Conservation (phyloP, 2,329 filamentous ascomycete species). For the Fusarium buxicola region DNA sequence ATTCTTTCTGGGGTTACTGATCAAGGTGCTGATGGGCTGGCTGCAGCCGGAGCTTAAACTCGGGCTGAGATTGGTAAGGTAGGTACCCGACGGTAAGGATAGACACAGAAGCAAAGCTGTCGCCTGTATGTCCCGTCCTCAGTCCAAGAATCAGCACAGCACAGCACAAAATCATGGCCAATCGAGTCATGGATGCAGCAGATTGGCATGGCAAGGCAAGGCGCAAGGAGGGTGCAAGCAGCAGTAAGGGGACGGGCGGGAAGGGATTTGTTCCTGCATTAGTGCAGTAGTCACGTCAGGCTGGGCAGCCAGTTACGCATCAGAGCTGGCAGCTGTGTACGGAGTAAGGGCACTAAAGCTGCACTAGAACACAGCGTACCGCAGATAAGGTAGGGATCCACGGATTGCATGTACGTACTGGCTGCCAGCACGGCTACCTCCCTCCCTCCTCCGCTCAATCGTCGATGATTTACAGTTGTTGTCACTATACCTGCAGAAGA, state of each 20-base stretch:
- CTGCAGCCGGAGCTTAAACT: background rate
- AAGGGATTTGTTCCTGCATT: constrained; percentile 46
- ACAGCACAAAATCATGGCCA: background rate
- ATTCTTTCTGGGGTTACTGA: background rate
- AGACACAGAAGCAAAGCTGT: background rate
- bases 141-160: background rate
- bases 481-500: background rate
- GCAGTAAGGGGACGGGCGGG: constrained; percentile 28
- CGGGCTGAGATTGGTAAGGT: no score
- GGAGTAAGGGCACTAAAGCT: constrained; percentile 2
- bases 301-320: constrained; percentile 17
- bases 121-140: no score
- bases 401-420: no score
- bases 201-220: no score
- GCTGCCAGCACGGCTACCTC: no score
- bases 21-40: background rate
- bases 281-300: constrained; percentile 38
- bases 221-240: background rate
- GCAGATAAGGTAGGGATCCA: no score
- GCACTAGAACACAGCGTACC: background rate
- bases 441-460: background rate
- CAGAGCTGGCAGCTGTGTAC: constrained; percentile 24
- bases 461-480: background rate
- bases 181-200: constrained; percentile 4
- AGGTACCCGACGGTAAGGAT: no score